Evolutionary conservation across 306 rosid species (phyloP), one percentile per base, ranked within the genome.

Genomic region (Coriaria nepalensis): DNA sequence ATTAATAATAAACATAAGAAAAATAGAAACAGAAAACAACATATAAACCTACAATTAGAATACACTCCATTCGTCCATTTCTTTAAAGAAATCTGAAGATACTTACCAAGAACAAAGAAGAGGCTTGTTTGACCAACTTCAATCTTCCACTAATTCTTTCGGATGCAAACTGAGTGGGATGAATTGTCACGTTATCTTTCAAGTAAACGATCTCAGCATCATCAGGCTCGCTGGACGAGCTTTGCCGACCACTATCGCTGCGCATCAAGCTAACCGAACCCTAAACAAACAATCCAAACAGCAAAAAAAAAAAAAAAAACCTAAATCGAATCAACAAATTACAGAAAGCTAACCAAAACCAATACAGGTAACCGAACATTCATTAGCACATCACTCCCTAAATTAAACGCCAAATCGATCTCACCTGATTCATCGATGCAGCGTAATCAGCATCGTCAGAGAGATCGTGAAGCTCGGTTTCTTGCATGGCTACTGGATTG

Each of bases 361-460:
- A 43, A 34, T 43, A 45, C 29, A 57, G 33, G 47, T 52, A 38
- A 9, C 0, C 37, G 6, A 12, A 6, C 45, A 34, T 20, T 9
- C 9, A 49, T 10, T 8, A 12, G 11, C n/a, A 40, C 49, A 51
- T 13, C 14, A 39, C 13, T 10, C 20, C n/a, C 4, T 14, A 35
- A 48, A 58, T 63, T 14, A 10, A 4, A 10, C n/a, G 44, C 11
- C 4, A 40, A 47, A 2, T 8, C 40, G 33, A 33, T 6, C 57
- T 69, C 71, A 90, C 96, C 62, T 82, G 87, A 47, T 79, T 87
- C 81, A 68, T 92, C 39, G 96, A 85, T 9, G 93, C 94, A 2
- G 85, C 94, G 79, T 90, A 90, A 73, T 90, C 98, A 47, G 94
- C 82, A 64, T 90, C 98, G 78, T 90, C 98, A 29, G 95, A 75